Percentiles rank a stretch among this genome's conserved stretches.
These are phyloP conservation scores for thale cress (Arabidopsis thaliana) DNA, from an alignment of 345 rosid species.

Conservation along the genomic window DNA sequence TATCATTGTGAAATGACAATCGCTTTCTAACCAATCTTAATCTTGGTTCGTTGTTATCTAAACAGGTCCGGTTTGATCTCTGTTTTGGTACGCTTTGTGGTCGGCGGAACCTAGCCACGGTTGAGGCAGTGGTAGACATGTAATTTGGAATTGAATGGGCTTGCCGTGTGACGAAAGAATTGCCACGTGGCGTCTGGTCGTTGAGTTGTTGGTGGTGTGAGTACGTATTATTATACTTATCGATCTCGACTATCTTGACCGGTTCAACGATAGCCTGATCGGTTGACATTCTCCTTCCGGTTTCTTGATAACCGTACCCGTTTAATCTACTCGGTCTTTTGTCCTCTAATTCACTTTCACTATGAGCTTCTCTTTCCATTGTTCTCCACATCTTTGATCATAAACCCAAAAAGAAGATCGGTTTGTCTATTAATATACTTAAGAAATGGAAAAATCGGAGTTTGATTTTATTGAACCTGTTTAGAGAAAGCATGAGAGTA, in stretches of 20 bases:
- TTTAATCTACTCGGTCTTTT: slow-evolving; percentile 47
- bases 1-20: slow-evolving; percentile 35
- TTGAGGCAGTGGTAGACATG: slow-evolving; percentile 82
- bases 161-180: slow-evolving; percentile 24
- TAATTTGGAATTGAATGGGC: slow-evolving; percentile 57
- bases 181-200: slow-evolving; percentile 28
- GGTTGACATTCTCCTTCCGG: slow-evolving; percentile 59
- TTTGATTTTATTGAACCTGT: slow-evolving; percentile 49
- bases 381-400: slow-evolving; percentile 55
- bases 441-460: background rate
- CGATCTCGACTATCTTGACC: slow-evolving; percentile 75
- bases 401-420: background rate
- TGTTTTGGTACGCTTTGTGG: slow-evolving; percentile 78
- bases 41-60: slow-evolving; percentile 25
- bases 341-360: slow-evolving; percentile 61
- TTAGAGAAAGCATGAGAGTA: slow-evolving; percentile 65
- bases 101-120: slow-evolving; percentile 55
- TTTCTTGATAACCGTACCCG: slow-evolving; percentile 45
- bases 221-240: slow-evolving; percentile 47
- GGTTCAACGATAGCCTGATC: slow-evolving; percentile 60
- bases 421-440: slow-evolving; percentile 6
- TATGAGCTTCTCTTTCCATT: slow-evolving; percentile 45
- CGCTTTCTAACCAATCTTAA: slow-evolving; percentile 19
- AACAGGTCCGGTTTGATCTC: slow-evolving; percentile 41
- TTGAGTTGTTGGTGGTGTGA: slow-evolving; percentile 42